Base-by-base conservation (phyloP, 768 basidiomycete species). In the Arthromyces matolae region DNA sequence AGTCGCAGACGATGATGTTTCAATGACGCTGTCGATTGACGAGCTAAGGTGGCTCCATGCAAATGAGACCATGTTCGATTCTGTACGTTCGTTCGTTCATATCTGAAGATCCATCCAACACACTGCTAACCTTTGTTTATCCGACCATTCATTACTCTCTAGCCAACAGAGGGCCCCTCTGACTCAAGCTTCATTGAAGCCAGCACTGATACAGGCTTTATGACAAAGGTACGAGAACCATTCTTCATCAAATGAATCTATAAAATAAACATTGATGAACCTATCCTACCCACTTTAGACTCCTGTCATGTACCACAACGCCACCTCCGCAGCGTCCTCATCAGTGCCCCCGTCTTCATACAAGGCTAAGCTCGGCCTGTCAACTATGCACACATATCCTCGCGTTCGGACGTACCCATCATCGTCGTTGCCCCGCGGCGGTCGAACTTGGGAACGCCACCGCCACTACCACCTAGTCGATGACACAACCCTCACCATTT, bases 11-110 rank as follows among this genome's bases (percentile, higher is more conserved):
- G 66, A 67, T 47, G 63, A 63, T 45, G 49, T 58, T 39, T 64
- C 68, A 44, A 56, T 54, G 32, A 59, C 65, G 43, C 62, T 72
- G 48, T 70, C 71, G 46, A 63, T 67, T 47, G 77, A 77, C 52
- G 77, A 77, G 59, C 63, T 77, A 42, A 64, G 72, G 19, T 79
- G 77, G 77, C 65, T 79, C 16, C 68, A 72, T 39, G 75, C 74
- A 22, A 72, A 69, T 33, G 59, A 61, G 39, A 50, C 48, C 18
- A 52, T 49, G 4, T 24, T 51, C 13, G 50, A 55, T 19, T 49
- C 55, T 27, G 55, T 50, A 48, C 29, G 49, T 42, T 2, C 16
- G 25, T 24, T 16, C 12, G 19, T 8, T 16, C 14, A n/a, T n/a
- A n/a, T n/a, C n/a, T n/a, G n/a, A n/a, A n/a, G n/a, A n/a, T n/a